A percentile compares a stretch with the other conserved stretches of the same genome.
These are phyloP conservation scores for Biancaea sappan DNA, from an alignment of 306 rosid species.

Conservation along the genomic window DNA sequence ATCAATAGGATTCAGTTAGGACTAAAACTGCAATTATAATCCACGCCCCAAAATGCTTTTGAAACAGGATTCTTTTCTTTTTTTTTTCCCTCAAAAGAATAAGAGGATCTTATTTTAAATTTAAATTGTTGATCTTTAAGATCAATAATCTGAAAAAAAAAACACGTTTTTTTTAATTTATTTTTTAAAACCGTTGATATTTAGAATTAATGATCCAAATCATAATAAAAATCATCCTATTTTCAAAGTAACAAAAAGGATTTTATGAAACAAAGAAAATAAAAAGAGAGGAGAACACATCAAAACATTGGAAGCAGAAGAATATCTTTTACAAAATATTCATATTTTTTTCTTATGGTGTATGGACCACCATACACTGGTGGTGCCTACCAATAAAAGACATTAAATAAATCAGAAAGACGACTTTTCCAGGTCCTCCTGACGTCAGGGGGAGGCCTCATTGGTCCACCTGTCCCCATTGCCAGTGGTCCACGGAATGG, in stretches of 20 bases:
- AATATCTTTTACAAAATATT: neutral
- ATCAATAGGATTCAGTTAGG: neutral
- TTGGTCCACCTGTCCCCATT: slow-evolving; percentile 23
- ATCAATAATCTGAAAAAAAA: too few relatives aligned
- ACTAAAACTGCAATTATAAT: neutral
- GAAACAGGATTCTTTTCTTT: too few relatives aligned
- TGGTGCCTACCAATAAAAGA: slow-evolving; percentile 33
- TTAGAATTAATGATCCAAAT: too few relatives aligned
- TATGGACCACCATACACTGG: slow-evolving; percentile 29
- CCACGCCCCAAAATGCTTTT: neutral
- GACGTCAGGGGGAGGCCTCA: slow-evolving; percentile 26
- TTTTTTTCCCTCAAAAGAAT: too few relatives aligned
- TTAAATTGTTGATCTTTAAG: too few relatives aligned
- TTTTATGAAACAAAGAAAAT: neutral
- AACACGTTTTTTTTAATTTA: too few relatives aligned
- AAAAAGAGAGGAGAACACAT: neutral
- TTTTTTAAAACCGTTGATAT: too few relatives aligned
- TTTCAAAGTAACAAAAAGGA: too few relatives aligned
- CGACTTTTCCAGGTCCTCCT: slow-evolving; percentile 10
- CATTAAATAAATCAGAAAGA: slow-evolving; percentile 23
- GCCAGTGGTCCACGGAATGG: slow-evolving; percentile 33
- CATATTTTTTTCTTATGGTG: slow-evolving; percentile 28
- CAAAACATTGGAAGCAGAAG: neutral
- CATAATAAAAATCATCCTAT: too few relatives aligned
- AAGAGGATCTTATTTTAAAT: too few relatives aligned